A percentile compares a stretch with the other conserved stretches of the same genome.
phyloP scores from a whole-genome alignment of 73 alveolate genomes.

The Paramecium biaurelia region DNA sequence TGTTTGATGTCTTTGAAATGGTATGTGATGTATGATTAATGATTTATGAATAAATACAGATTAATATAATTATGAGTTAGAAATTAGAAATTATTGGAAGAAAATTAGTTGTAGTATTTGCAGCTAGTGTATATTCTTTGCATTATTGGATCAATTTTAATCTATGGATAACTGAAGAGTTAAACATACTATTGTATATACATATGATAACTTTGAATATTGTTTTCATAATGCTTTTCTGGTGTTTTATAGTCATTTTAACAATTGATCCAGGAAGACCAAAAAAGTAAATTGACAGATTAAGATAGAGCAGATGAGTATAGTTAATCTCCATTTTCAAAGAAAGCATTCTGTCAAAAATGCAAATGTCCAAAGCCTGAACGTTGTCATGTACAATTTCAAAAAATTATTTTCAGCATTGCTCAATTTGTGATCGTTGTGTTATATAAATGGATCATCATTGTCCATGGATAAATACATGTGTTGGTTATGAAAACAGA shows the following conservation, averaged over 20 bases:
- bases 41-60: neutral
- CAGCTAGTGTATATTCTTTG: neutral
- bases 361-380: conserved; percentile 59
- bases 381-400: conserved; percentile 56
- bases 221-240: neutral
- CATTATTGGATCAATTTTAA: neutral
- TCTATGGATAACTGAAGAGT: neutral
- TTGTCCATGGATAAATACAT: conserved; percentile 69
- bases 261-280: conserved; percentile 50
- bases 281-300: neutral
- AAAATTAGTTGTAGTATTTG: neutral
- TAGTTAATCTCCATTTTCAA: neutral
- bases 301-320: neutral
- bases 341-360: neutral
- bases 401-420: conserved; percentile 33
- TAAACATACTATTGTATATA: neutral
- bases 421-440: conserved; percentile 65
- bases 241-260: neutral
- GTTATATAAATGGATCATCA: conserved; percentile 67
- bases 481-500: conserved; percentile 66
- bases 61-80: neutral
- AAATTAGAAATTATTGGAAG: neutral
- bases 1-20: neutral
- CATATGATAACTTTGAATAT: neutral
- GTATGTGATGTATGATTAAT: conserved; percentile 12